Conservation (phyloP, 2,329 filamentous ascomycete genomes). For the Periconia sp. region DNA sequence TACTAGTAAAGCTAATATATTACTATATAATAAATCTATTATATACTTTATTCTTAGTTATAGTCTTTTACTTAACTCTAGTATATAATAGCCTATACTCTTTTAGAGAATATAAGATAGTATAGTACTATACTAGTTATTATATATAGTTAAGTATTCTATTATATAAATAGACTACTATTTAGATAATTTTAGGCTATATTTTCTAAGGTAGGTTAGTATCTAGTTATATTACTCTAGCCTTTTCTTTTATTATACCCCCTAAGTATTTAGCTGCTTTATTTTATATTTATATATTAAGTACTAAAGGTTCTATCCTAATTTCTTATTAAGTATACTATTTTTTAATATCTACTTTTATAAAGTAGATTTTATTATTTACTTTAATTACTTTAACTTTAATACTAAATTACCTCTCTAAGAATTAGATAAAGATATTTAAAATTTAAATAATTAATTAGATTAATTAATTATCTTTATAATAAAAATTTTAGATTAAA, state of each 20-base stretch:
- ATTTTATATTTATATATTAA: constrained; percentile 13
- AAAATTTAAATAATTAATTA: constrained; percentile 6
- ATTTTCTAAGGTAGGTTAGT: constrained; percentile 7
- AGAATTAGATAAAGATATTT: no score
- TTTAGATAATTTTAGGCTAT: constrained; percentile 8
- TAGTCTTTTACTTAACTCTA: no score
- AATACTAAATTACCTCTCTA: no score
- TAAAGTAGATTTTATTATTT: constrained; percentile 7
- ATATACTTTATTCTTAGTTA: no score
- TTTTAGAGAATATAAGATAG: no score
- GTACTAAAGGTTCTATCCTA: constrained; percentile 12
- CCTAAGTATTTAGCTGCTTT: constrained; percentile 10
- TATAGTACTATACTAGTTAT: no score
- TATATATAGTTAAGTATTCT: no score
- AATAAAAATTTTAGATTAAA: constrained; percentile 6
- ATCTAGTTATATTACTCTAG: constrained; percentile 6
- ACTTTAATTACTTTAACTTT: constrained; percentile 9
- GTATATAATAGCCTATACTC: no score
- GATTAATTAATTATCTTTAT: neutral
- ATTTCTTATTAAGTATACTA: constrained; percentile 2
- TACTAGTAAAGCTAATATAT: no score
- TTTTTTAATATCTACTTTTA: constrained; percentile 1
- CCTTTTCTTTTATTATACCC: constrained; percentile 11
- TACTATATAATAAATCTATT: no score
- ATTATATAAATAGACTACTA: constrained; percentile 13